phyloP scores from a whole-genome alignment of 192 early-diverging fungal species.

The Linnemannia exigua region DNA sequence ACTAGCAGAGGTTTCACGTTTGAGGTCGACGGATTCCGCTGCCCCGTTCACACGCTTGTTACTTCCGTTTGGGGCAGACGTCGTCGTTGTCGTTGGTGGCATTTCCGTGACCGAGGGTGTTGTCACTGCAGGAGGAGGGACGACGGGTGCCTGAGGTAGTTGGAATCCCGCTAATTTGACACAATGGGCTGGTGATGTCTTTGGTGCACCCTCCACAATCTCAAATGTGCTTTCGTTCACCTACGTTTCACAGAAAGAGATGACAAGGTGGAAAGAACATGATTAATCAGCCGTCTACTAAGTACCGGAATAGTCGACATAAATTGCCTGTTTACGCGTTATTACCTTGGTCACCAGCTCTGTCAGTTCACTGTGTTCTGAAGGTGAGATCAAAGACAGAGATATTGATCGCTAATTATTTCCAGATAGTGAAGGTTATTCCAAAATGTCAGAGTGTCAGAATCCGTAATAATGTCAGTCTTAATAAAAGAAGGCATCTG shows the following conservation, averaged over 20 bases:
- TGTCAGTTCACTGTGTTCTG: conserved; percentile 29
- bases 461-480: too few relatives aligned
- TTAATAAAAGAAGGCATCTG: too few relatives aligned
- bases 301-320: neutral
- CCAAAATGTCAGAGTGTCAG: too few relatives aligned
- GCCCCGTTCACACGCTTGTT: conserved; percentile 1
- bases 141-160: conserved; percentile 39
- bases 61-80: neutral
- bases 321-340: neutral
- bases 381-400: conserved; percentile 38
- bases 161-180: conserved; percentile 67
- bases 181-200: conserved; percentile 41
- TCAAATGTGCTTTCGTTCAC: conserved; percentile 44
- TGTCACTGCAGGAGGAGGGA: conserved; percentile 4
- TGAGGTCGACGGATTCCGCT: conserved; percentile 22
- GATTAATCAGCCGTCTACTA: neutral
- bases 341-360: conserved; percentile 42
- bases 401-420: conserved; percentile 52
- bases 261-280: neutral
- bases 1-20: conserved; percentile 47
- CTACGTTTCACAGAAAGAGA: conserved; percentile 33
- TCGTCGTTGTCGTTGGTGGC: conserved; percentile 18
- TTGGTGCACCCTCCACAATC: conserved; percentile 42
- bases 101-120: neutral
- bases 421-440: neutral